These are phyloP conservation scores for Gastrodia elata DNA, from an alignment of 106 monocot genomes.

Conservation along the genomic window DNA sequence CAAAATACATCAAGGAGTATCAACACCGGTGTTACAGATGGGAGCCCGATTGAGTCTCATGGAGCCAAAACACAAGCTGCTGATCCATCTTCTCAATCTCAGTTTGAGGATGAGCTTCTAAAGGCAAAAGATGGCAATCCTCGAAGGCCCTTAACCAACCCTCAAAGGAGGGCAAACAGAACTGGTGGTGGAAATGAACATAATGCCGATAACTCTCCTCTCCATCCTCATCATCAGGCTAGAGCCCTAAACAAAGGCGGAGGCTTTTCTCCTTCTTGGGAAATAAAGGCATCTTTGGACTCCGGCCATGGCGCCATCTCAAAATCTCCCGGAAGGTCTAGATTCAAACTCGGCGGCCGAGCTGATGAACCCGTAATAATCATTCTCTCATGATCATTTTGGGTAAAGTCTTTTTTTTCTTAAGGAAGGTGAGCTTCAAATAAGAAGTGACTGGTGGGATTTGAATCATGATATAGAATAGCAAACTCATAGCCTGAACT, in stretches of 20 bases:
- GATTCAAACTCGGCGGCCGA: conserved; percentile 20
- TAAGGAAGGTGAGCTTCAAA: too few species aligned
- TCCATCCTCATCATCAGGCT: conserved; percentile 33
- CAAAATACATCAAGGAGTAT: not conserved
- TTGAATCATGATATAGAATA: too few species aligned
- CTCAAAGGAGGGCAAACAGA: conserved; percentile 16
- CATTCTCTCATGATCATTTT: not conserved
- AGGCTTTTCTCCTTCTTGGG: conserved; percentile 25
- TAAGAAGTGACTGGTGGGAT: too few species aligned
- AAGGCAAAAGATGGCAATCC: not conserved
- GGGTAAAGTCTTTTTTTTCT: too few species aligned
- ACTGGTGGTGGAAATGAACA: conserved; percentile 23
- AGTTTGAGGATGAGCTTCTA: not conserved
- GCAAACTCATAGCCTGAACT: too few species aligned
- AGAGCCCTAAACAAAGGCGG: conserved; percentile 21
- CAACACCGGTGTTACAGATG: not conserved
- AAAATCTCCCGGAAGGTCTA: conserved; percentile 22
- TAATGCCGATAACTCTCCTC: conserved; percentile 43
- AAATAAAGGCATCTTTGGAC: conserved; percentile 25
- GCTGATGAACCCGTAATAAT: conserved; percentile 41
- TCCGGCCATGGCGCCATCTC: conserved; percentile 20
- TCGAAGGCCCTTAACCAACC: not conserved
- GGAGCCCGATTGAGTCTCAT: not conserved
- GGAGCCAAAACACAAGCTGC: not conserved
- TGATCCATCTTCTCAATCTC: not conserved